Evolutionary conservation across 306 rosid species (phyloP), one percentile per base, ranked within the genome.

Genomic region (Cucurbita argyrosperma): DNA sequence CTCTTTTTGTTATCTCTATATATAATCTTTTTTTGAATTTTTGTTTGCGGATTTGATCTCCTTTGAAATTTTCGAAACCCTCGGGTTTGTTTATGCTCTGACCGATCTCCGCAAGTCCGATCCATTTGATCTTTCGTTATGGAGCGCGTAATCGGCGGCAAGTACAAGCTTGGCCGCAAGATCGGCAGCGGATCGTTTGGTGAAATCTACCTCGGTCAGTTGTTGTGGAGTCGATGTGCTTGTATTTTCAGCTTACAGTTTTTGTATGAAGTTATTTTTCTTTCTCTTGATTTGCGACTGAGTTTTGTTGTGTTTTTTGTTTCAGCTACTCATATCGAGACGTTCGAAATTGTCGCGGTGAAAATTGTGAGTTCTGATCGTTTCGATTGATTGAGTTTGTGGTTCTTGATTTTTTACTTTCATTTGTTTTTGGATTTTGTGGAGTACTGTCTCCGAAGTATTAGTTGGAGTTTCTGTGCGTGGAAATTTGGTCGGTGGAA

Each of bases 151-250:
- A 82, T 93, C 77, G 97, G 90, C 80, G 78, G 84, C 68, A 89
- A 89, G 85, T 93, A 81, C 86, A 93, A 88, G 85, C 90, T 90
- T 42, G 97, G 98, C 71, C 92, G 97, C 75, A 93, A 93, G 93
- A 93, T 93, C 92, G 98, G 98, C 59, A 90, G 98, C 82, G 98
- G 97, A 81, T 93, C 98, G 74, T 93, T 93, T 78, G 98, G 98
- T 5, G 97, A 93, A 87, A 93, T 93, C 79, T 93, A 78, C 60
- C 96, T 93, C 42, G 98, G 98, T 93, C 47, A 65, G 79, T 47
- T 60, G n/a, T 57, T 57, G 15, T 26, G 49, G 21, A 40, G 21
- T 18, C 7, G 60, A 47, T 57, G 65, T 50, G 45, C 4, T 47
- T 37, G 69, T 21, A 23, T 67, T 78, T 78, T 38, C 40, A 43